Percentiles rank a stretch among this genome's conserved stretches.
phyloP scores from a whole-genome alignment of 2,329 filamentous ascomycete species.

The Aspergillus uvarum region DNA sequence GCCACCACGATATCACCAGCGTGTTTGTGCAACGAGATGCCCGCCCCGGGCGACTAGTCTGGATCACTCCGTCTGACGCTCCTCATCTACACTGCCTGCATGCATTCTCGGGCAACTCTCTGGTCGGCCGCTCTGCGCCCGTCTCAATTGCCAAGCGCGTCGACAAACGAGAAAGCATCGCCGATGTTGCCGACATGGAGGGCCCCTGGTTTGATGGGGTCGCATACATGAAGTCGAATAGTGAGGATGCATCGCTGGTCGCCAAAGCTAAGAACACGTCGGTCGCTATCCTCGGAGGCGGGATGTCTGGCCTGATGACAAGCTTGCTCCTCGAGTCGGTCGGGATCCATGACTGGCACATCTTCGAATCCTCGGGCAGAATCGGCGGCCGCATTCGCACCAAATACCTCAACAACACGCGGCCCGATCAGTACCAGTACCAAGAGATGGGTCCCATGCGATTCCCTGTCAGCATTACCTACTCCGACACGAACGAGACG shows the following conservation, averaged over 20 bases:
- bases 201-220: slow-evolving; percentile 46
- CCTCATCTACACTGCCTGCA: slow-evolving; percentile 35
- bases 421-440: slow-evolving; percentile 37
- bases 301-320: slow-evolving; percentile 39
- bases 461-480: slow-evolving; percentile 43
- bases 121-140: slow-evolving; percentile 8
- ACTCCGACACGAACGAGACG: slow-evolving; percentile 44
- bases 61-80: slow-evolving; percentile 34
- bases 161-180: slow-evolving; percentile 27
- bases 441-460: slow-evolving; percentile 50
- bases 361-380: slow-evolving; percentile 44
- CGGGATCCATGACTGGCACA: slow-evolving; percentile 48
- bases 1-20: slow-evolving; percentile 47
- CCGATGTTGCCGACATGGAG: slow-evolving; percentile 37
- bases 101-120: slow-evolving; percentile 29
- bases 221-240: slow-evolving; percentile 36
- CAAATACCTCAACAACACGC: slow-evolving; percentile 43
- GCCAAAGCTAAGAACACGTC: slow-evolving; percentile 33
- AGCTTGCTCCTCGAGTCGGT: slow-evolving; percentile 46
- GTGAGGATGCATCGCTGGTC: slow-evolving; percentile 23
- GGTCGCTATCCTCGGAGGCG: slow-evolving; percentile 41
- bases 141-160: slow-evolving; percentile 19
- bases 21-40: slow-evolving; percentile 40
- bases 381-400: slow-evolving; percentile 48
- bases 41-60: slow-evolving; percentile 47